Evolutionary conservation across 1,284 basidiomycete genomes (phyloP), one percentile per base, ranked within the genome.

Genomic region (Puccinia hordei): DNA sequence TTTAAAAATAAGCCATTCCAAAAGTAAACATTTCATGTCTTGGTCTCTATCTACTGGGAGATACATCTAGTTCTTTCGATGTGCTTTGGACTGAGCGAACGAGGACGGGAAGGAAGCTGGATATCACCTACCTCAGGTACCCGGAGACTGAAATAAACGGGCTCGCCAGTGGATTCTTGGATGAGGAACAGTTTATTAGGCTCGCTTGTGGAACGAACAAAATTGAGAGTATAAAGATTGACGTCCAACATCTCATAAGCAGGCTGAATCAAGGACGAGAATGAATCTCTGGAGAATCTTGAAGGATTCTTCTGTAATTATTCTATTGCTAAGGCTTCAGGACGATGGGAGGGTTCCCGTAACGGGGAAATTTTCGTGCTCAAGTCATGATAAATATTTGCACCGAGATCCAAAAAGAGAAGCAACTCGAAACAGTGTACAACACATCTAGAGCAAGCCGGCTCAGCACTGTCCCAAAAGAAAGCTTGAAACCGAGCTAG

Each of bases 141-240:
- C 38, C 44, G 24, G 15, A 46, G 41, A 46, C 77, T 38, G 35
- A 69, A 72, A 38, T 79, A 79, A 57, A 72, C 53, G 38, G 77
- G 77, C 4, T 79, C 68, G n/a, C 77, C 77, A 19, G 53, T 59
- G 27, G 63, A 66, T 59, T 79, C 66, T 46, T 79, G 65, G 12
- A 71, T 69, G 27, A 79, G 57, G 30, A 79, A 65, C 12, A 79
- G 51, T 24, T 79, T 79, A 10, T 57, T n/a, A 15, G 53, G 66
- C 13, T 79, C 76, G 41, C 53, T 79, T 1, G 51, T n/a, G 19
- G 76, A 79, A 33, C 38, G 65, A 44, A 71, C 55, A n/a, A 79
- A 71, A 41, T 19, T 79, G 30, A 79, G 33, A 30, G 76, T 71
- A 19, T 71, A 71, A 19, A 79, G 66, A 44, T 79, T 79, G 17